phyloP scores from a whole-genome alignment of 768 basidiomycete species.

The Rhodotorula taiwanensis region DNA sequence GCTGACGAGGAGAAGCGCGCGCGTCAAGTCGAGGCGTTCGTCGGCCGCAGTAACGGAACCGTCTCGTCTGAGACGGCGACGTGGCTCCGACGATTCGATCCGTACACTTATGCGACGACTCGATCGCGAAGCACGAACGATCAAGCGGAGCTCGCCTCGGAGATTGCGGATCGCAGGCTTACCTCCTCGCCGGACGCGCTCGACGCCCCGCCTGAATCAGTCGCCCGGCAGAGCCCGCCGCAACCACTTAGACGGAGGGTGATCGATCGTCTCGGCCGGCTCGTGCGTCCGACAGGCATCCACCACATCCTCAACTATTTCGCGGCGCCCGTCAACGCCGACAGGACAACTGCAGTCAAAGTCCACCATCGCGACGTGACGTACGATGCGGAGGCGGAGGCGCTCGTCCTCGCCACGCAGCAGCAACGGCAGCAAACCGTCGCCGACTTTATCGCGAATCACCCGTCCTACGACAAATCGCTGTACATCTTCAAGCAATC shows the following conservation, averaged over 20 bases:
- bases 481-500: conserved; percentile 84
- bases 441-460: conserved; percentile 77
- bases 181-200: conserved; percentile 16
- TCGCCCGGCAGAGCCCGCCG: no score
- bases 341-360: no score
- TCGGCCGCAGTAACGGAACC: conserved; percentile 48
- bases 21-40: conserved; percentile 62
- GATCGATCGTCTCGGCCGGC: no score
- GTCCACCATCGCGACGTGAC: conserved; percentile 10
- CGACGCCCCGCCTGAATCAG: not conserved
- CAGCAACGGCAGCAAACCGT: conserved; percentile 11
- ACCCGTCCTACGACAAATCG: conserved; percentile 81
- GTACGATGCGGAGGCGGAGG: not conserved
- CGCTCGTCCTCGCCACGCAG: not conserved
- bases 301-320: no score
- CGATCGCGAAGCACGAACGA: conserved; percentile 55
- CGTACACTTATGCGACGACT: conserved; percentile 70
- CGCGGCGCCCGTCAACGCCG: no score
- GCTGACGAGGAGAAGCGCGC: conserved; percentile 83
- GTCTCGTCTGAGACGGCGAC: conserved; percentile 48
- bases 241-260: no score
- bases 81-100: conserved; percentile 74
- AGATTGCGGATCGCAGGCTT: conserved; percentile 6
- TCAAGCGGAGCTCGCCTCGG: conserved; percentile 44
- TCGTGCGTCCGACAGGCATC: no score